Percentiles rank a stretch among this genome's conserved stretches.
phyloP scores from a whole-genome alignment of 2,329 filamentous ascomycete genomes.

The Nemania serpens region DNA sequence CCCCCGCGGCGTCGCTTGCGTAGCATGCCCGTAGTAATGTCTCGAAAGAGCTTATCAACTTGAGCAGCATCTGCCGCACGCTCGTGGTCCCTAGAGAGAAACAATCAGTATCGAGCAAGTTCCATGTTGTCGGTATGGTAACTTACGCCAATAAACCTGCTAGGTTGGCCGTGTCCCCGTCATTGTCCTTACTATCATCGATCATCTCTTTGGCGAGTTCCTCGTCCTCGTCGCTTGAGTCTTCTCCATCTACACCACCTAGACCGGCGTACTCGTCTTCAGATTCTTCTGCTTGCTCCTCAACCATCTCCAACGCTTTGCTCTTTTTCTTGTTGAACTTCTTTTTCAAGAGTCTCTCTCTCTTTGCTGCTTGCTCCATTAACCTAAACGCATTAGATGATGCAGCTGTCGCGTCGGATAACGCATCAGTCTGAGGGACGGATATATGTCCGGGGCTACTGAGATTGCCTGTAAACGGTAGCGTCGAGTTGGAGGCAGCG shows the following conservation, averaged over 20 bases:
- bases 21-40: conserved; percentile 87
- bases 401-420: conserved; percentile 15
- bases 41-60: conserved; percentile 88
- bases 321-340: conserved; percentile 84
- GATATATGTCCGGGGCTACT: conserved; percentile 37
- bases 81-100: conserved; percentile 68
- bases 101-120: conserved; percentile 16
- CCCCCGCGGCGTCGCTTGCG: conserved; percentile 72
- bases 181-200: conserved; percentile 77
- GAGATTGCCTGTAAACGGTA: conserved; percentile 53
- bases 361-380: conserved; percentile 68
- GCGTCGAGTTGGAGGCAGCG: conserved; percentile 25
- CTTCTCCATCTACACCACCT: conserved; percentile 87
- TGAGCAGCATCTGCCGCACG: conserved; percentile 82
- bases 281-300: conserved; percentile 95
- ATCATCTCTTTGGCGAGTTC: conserved; percentile 83
- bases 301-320: conserved; percentile 82
- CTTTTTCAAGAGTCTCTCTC: conserved; percentile 55
- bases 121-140: neutral
- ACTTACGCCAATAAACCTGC: conserved; percentile 90
- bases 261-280: conserved; percentile 97
- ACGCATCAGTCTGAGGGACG: conserved; percentile 42
- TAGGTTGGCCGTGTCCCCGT: conserved; percentile 78
- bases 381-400: conserved; percentile 64
- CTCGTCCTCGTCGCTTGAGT: conserved; percentile 73